phyloP scores from a whole-genome alignment of 331 rosid species.

The Spiraea crenata region DNA sequence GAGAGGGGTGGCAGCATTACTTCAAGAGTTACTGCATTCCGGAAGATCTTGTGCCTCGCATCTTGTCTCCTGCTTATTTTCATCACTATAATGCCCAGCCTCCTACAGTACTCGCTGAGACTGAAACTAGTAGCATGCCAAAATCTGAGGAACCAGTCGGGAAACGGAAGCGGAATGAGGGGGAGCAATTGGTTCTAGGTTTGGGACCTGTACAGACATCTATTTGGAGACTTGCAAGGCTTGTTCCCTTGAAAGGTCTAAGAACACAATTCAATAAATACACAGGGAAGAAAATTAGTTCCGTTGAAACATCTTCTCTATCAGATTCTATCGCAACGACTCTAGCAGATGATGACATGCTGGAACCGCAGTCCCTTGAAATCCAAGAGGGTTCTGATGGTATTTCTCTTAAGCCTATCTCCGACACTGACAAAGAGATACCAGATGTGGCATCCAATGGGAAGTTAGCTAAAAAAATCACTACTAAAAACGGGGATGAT shows the following conservation, averaged over 20 bases:
- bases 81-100: conserved; percentile 89
- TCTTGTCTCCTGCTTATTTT: conserved; percentile 93
- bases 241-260: conserved; percentile 85
- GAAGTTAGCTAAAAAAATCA: conserved; percentile 45
- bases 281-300: conserved; percentile 42
- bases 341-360: conserved; percentile 65
- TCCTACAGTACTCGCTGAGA: conserved; percentile 39
- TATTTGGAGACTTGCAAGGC: conserved; percentile 89
- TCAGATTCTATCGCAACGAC: conserved; percentile 50
- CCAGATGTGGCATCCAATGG: conserved; percentile 44
- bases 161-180: conserved; percentile 54
- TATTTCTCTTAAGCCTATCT: conserved; percentile 84
- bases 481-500: conserved; percentile 44
- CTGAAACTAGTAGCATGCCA: conserved; percentile 34
- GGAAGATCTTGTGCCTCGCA: conserved; percentile 92
- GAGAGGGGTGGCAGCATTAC: conserved; percentile 92
- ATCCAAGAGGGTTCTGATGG: conserved; percentile 92
- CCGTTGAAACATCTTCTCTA: conserved; percentile 40
- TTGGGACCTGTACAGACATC: conserved; percentile 92
- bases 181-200: conserved; percentile 85
- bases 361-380: conserved; percentile 85
- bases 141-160: conserved; percentile 50
- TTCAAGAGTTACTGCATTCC: conserved; percentile 98
- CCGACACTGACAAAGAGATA: conserved; percentile 47
- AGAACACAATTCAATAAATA: conserved; percentile 55